Evolutionary conservation across 108 stramenopile species (phyloP).

Genomic region (Seminavis robusta): DNA sequence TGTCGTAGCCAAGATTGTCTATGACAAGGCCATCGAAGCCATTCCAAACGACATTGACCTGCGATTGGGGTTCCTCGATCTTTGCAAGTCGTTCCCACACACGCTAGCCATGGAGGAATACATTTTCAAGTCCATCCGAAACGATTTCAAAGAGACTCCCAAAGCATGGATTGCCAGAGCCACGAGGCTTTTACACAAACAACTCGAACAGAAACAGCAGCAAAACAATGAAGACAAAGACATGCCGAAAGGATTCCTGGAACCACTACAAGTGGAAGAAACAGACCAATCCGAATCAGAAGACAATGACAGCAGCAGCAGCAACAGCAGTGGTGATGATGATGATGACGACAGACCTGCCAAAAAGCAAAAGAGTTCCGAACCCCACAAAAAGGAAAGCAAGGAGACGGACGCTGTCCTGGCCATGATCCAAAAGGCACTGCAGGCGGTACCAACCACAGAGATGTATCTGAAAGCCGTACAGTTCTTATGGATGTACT

Average conservation of each 20-base stretch:
- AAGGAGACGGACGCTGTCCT: constrained; percentile 35
- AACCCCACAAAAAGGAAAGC: background rate
- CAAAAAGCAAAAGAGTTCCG: constrained; percentile 8
- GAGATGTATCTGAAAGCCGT: constrained; percentile 72
- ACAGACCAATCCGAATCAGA: constrained; percentile 11
- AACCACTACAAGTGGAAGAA: constrained; percentile 2
- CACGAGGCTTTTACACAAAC: constrained; percentile 1
- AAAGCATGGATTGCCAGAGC: constrained; percentile 85
- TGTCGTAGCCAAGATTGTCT: constrained; percentile 46
- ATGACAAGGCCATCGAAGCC: constrained; percentile 73
- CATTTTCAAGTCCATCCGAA: constrained; percentile 47
- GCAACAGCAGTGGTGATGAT: background rate
- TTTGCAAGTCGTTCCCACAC: constrained; percentile 64
- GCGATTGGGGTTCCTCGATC: constrained; percentile 71
- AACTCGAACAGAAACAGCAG: constrained; percentile 3
- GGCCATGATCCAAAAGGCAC: constrained; percentile 47
- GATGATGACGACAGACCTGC: background rate
- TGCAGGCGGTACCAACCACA: constrained; percentile 40
- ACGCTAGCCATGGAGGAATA: constrained; percentile 44
- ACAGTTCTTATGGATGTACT: constrained; percentile 35
- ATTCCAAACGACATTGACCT: constrained; percentile 56
- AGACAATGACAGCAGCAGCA: constrained; percentile 7
- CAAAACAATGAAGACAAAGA: constrained; percentile 11
- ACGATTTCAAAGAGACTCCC: constrained; percentile 56
- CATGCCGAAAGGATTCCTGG: background rate